Percentiles rank a stretch among this genome's conserved stretches.
Conservation (phyloP, 1,284 basidiomycete genomes). For the Malassezia restricta region DNA sequence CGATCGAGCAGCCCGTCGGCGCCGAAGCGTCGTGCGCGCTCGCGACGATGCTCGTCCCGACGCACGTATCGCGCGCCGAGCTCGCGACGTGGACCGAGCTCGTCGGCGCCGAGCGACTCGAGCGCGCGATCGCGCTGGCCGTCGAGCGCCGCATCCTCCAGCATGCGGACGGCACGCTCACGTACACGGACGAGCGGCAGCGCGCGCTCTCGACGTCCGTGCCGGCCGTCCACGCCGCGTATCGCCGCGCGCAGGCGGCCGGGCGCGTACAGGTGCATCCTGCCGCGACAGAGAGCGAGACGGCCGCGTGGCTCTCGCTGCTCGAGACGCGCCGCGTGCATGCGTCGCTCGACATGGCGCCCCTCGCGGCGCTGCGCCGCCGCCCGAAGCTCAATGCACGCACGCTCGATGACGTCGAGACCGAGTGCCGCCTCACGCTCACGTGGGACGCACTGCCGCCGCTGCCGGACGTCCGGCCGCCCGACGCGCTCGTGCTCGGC, state of each 20-base stretch:
- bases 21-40: neutral
- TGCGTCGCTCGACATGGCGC: slow-evolving; percentile 1
- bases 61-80: neutral
- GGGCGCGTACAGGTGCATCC: neutral
- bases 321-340: neutral
- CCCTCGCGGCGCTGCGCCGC: slow-evolving; percentile 6
- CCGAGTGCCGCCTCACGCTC: slow-evolving; percentile 10
- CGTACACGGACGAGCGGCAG: slow-evolving; percentile 10
- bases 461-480: neutral
- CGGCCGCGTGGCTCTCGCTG: slow-evolving; percentile 12
- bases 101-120: slow-evolving; percentile 18
- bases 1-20: neutral
- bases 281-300: slow-evolving; percentile 10
- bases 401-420: slow-evolving; percentile 16
- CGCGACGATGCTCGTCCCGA: neutral
- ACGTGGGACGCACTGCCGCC: neutral
- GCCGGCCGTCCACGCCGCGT: neutral
- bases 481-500: neutral
- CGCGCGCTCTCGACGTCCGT: neutral
- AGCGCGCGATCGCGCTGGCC: slow-evolving; percentile 19
- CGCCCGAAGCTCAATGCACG: slow-evolving; percentile 16
- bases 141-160: slow-evolving; percentile 10
- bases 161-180: slow-evolving; percentile 3
- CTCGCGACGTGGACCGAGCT: slow-evolving; percentile 17
- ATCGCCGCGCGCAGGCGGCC: neutral